Conservation (phyloP, 148 eudicot species). For the Fagopyrum tataricum region DNA sequence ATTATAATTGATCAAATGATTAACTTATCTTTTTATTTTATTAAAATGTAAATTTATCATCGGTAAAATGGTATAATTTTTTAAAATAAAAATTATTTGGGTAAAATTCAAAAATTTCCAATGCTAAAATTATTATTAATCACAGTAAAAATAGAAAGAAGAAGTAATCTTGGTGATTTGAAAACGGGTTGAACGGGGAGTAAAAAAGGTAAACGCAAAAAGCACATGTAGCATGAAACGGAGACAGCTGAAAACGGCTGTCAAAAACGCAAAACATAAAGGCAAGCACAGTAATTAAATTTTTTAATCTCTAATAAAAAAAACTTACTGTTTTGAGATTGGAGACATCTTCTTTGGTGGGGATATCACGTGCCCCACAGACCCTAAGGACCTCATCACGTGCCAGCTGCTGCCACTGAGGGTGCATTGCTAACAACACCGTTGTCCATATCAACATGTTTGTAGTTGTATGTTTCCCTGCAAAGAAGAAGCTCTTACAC, state of each 20-base stretch:
- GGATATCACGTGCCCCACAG: conserved; percentile 54
- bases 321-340: conserved; percentile 47
- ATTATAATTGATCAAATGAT: no score
- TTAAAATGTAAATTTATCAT: no score
- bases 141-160: no score
- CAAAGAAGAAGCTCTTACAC: conserved; percentile 62
- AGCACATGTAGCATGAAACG: conserved; percentile 3
- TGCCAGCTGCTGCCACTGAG: conserved; percentile 65
- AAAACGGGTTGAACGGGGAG: not conserved
- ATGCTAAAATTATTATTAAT: not conserved
- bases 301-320: not conserved
- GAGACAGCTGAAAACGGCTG: not conserved
- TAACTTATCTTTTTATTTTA: no score
- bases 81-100: no score
- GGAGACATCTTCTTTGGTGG: conserved; percentile 45
- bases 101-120: no score
- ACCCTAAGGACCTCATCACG: conserved; percentile 56
- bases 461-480: conserved; percentile 63
- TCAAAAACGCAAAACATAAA: not conserved
- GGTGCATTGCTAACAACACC: conserved; percentile 57
- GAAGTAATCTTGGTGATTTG: no score
- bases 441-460: conserved; percentile 53
- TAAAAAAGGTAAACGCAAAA: not conserved
- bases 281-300: not conserved
- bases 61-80: not conserved